Evolutionary conservation across 371 early-diverging fungal genomes (phyloP).

Genomic region (Umbelopsis sp.): DNA sequence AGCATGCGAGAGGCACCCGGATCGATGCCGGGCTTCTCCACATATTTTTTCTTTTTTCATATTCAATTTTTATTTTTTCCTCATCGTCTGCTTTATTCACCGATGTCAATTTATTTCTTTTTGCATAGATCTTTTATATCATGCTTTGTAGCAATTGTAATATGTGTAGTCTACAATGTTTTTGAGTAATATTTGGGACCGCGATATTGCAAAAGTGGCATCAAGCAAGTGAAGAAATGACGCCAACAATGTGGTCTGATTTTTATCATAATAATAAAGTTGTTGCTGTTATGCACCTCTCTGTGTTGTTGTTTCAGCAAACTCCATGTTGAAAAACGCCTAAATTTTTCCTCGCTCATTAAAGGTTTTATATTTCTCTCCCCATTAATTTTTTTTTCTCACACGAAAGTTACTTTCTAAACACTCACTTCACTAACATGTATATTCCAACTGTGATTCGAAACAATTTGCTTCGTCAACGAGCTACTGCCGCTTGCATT

Average conservation of each 20-base stretch:
- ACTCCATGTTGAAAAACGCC: background rate
- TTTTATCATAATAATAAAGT: background rate
- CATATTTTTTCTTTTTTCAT: conserved; percentile 13
- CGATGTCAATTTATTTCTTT: background rate
- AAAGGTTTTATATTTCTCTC: background rate
- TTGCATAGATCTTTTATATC: background rate
- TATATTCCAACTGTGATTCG: background rate
- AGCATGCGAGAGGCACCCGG: conserved; percentile 67
- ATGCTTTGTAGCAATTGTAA: no score
- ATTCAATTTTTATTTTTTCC: background rate
- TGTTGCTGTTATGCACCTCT: background rate
- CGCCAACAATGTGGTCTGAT: background rate
- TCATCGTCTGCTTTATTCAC: background rate
- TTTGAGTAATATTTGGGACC: no score
- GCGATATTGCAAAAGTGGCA: no score
- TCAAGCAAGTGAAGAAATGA: no score
- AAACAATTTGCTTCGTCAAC: background rate
- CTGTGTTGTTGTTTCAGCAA: no score
- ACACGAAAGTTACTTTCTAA: background rate
- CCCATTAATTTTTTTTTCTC: background rate
- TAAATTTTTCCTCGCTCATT: background rate
- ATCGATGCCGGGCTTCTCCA: conserved; percentile 67
- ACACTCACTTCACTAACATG: background rate
- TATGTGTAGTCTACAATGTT: no score
- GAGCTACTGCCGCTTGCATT: background rate